These are phyloP conservation scores for Suillus fuscotomentosus DNA, from an alignment of 768 basidiomycete genomes.

Conservation along the genomic window DNA sequence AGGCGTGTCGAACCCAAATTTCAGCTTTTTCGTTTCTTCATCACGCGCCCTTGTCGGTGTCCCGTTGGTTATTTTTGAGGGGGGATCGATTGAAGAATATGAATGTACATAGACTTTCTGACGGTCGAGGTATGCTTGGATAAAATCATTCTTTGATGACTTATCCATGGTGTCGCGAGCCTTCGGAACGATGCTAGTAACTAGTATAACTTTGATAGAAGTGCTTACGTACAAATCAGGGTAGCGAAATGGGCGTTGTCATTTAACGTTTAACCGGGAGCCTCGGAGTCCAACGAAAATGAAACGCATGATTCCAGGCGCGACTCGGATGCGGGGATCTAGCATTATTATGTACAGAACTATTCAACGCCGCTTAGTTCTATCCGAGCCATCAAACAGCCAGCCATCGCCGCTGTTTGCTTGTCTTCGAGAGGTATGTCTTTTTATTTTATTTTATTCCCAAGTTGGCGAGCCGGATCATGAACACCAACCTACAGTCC, in stretches of 20 bases:
- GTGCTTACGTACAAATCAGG: neutral
- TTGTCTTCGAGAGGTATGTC: conserved; percentile 4
- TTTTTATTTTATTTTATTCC: neutral
- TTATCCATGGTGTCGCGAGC: conserved; percentile 15
- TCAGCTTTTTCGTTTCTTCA: conserved; percentile 11
- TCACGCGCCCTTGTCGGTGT: conserved; percentile 12
- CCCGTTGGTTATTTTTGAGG: conserved; percentile 3
- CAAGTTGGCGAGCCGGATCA: neutral
- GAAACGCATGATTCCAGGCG: neutral
- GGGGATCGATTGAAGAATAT: conserved; percentile 34
- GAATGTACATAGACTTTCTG: conserved; percentile 44
- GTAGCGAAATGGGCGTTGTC: neutral
- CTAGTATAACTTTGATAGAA: neutral
- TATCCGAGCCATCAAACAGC: neutral
- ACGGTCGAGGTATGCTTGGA: conserved; percentile 47
- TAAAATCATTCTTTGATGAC: conserved; percentile 39
- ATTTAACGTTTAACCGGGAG: neutral
- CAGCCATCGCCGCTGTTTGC: neutral
- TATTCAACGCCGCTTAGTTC: neutral
- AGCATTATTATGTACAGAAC: neutral
- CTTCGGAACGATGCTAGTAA: neutral
- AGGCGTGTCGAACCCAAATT: conserved; percentile 51
- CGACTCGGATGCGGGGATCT: neutral
- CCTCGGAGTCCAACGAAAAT: neutral
- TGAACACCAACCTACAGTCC: neutral